Conservation (phyloP, 768 basidiomycete species). For the Daedaleopsis nitida region DNA sequence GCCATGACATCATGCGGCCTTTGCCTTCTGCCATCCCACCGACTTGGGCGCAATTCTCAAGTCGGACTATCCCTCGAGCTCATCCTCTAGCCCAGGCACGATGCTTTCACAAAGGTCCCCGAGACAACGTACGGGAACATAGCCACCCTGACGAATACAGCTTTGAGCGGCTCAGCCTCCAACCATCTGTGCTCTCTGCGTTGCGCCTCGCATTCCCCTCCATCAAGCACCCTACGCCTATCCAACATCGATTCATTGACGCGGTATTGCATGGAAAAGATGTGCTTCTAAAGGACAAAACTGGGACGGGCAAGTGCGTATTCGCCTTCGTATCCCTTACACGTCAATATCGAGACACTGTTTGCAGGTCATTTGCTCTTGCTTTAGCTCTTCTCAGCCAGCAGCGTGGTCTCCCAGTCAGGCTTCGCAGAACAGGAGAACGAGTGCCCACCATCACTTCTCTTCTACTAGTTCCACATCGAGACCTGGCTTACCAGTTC, state of each 20-base stretch:
- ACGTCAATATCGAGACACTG: neutral
- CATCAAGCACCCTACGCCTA: slow-evolving; percentile 56
- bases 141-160: slow-evolving; percentile 19
- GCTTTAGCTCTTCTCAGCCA: slow-evolving; percentile 64
- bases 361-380: slow-evolving; percentile 68
- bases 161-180: slow-evolving; percentile 59
- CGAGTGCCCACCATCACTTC: slow-evolving; percentile 36
- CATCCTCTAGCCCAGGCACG: neutral
- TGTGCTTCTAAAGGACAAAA: slow-evolving; percentile 65
- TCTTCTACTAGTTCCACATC: slow-evolving; percentile 71
- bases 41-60: neutral
- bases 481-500: slow-evolving; percentile 70
- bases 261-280: slow-evolving; percentile 59
- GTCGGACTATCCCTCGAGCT: neutral
- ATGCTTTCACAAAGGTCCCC: slow-evolving; percentile 8
- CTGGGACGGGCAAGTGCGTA: slow-evolving; percentile 81
- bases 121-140: slow-evolving; percentile 11
- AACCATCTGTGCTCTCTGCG: slow-evolving; percentile 48
- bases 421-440: slow-evolving; percentile 4
- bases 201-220: slow-evolving; percentile 63
- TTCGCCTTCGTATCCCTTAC: neutral
- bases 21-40: slow-evolving; percentile 14
- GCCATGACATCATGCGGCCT: slow-evolving; percentile 12
- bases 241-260: slow-evolving; percentile 62
- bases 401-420: slow-evolving; percentile 7